Base-by-base conservation (phyloP, 192 early-diverging fungal genomes). In the Funneliformis geosporum region DNA sequence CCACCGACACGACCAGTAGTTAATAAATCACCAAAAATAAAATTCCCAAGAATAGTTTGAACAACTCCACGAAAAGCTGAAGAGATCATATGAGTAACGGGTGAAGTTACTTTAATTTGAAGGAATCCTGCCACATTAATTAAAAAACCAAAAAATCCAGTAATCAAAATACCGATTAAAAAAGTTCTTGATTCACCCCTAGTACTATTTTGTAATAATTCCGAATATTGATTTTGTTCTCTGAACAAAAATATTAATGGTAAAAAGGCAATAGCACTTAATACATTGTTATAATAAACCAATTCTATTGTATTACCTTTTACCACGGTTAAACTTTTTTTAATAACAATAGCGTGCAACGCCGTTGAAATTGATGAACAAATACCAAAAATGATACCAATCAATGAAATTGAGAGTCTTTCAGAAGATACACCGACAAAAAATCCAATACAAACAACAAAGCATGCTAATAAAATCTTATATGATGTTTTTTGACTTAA, bases 101-200 rank as follows among this genome's bases (percentile, higher is more conserved):
- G 89, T 0, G 88, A 89, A 33, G 89, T 90, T 46, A 89, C 86
- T 65, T 89, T 89, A 75, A 90, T 90, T 76, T 89, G 89, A 64
- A 90, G 83, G 80, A 90, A 90, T 25, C 89, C 89, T 21, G 89
- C 89, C 21, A 90, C 60, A 82, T 90, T 90, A 64, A 90, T 86
- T 73, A 90, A 79, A 78, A 90, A 90, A 7, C 89, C 89, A 78
- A 90, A 87, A 43, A 89, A 75, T 40, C 89, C 89, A 33, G 85
- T 86, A 43, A 86, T 65, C 12, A 86, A 73, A 21, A 81, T 80
- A 14, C 83, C 85, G 3, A 78, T 33, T 40, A 86, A 33, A 66
- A 86, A 84, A 11, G 55, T 76, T 43, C 76, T 62, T 61, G 82
- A 47, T 1, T 72, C 50, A 4, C n/a, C 21, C 40, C 75, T 80